A percentile compares a stretch with the other conserved stretches of the same genome.
Evolutionary conservation across 805 yeast genomes (phyloP).

Genomic region (Starmera amethionina): DNA sequence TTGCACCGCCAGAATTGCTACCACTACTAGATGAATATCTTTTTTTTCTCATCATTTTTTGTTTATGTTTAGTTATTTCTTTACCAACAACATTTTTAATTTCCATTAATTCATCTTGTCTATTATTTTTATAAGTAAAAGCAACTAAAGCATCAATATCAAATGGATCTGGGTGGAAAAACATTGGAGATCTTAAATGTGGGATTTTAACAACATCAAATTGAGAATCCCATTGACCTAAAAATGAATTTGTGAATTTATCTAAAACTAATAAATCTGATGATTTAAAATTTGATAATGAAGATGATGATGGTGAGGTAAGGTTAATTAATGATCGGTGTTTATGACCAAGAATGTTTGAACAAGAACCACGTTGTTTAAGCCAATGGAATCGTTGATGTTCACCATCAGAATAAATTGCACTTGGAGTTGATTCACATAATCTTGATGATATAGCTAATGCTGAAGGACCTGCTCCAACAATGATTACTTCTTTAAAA

Average conservation of each 20-base stretch:
- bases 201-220: slow-evolving; percentile 33
- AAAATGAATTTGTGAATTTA: slow-evolving; percentile 20
- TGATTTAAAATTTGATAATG: slow-evolving; percentile 13
- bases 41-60: slow-evolving; percentile 15
- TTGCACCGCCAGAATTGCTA: not conserved
- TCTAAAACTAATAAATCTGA: slow-evolving; percentile 29
- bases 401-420: slow-evolving; percentile 35
- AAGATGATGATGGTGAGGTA: not conserved
- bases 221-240: slow-evolving; percentile 36
- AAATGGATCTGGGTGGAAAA: slow-evolving; percentile 36
- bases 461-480: slow-evolving; percentile 39
- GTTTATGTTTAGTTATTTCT: slow-evolving; percentile 33
- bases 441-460: slow-evolving; percentile 31
- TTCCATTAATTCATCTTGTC: slow-evolving; percentile 29
- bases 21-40: not conserved
- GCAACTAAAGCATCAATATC: slow-evolving; percentile 34
- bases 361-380: slow-evolving; percentile 11
- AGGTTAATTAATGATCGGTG: not conserved
- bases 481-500: slow-evolving; percentile 27
- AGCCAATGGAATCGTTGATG: slow-evolving; percentile 39
- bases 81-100: slow-evolving; percentile 33
- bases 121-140: slow-evolving; percentile 23
- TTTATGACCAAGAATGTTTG: slow-evolving; percentile 1
- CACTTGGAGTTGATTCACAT: slow-evolving; percentile 32
- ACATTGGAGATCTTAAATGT: slow-evolving; percentile 35